These are phyloP conservation scores for Durio zibethinus DNA, from an alignment of 345 rosid species.

Conservation along the genomic window DNA sequence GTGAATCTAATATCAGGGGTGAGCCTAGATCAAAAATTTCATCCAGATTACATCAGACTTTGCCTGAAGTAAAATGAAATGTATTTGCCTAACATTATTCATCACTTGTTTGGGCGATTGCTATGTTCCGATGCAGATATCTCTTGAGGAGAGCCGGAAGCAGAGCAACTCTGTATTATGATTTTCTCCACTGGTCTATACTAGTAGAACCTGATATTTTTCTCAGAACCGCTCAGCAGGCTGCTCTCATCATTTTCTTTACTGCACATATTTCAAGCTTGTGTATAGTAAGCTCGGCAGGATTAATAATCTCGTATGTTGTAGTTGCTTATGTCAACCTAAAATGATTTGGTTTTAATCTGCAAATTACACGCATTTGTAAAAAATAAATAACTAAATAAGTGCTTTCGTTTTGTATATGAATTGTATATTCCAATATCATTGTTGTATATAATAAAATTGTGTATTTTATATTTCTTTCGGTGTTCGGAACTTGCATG, in stretches of 20 bases:
- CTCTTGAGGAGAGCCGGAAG: conserved; percentile 28
- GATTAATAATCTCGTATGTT: background rate
- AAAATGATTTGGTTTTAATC: background rate
- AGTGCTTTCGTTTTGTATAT: background rate
- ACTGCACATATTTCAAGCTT: conserved; percentile 3
- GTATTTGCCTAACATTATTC: background rate
- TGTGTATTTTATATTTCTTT: background rate
- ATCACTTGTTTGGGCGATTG: background rate
- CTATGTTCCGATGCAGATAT: conserved; percentile 26
- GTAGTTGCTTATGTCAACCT: background rate
- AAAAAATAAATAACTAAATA: too few species aligned
- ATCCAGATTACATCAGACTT: background rate
- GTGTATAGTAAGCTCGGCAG: conserved; percentile 8
- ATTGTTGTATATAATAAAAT: background rate
- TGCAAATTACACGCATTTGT: conserved; percentile 4
- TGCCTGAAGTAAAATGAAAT: background rate
- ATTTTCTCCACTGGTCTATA: background rate
- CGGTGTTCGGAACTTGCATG: too few species aligned
- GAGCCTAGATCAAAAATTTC: background rate
- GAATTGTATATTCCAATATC: conserved; percentile 17
- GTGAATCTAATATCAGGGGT: too few species aligned
- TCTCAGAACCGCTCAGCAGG: background rate
- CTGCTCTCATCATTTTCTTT: background rate
- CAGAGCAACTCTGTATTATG: background rate
- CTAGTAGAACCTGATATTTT: too few species aligned